Evolutionary conservation across 2,329 filamentous ascomycete species (phyloP).

Genomic region (Chaetomiaceae sp.): DNA sequence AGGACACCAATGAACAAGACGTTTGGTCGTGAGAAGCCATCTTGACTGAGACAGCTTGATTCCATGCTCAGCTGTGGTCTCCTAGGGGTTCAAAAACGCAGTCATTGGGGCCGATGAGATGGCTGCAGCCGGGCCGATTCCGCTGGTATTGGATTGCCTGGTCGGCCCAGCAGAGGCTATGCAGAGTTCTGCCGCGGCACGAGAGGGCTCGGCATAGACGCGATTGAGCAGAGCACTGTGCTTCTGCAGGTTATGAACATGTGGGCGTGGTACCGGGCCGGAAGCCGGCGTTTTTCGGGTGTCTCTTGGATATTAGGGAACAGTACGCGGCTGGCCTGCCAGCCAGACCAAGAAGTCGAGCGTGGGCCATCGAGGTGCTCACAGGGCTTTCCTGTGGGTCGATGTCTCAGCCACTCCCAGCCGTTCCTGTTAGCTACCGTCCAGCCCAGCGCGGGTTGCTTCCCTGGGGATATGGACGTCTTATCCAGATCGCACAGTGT

Average conservation of each 20-base stretch:
- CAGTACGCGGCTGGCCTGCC: not conserved
- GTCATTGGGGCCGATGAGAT: not conserved
- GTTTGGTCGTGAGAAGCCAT: not conserved
- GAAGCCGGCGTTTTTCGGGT: not conserved
- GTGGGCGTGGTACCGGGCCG: not conserved
- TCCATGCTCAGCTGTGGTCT: not conserved
- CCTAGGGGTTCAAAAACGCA: not conserved
- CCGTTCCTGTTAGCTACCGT: not conserved
- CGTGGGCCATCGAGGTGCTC: not conserved
- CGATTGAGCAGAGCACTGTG: not conserved
- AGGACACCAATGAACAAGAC: not conserved
- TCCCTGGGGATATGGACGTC: not conserved
- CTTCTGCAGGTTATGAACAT: not conserved
- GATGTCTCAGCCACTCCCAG: not conserved
- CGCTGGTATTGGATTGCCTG: not conserved
- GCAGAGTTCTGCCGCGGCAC: not conserved
- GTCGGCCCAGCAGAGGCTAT: not conserved
- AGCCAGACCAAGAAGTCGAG: too few species aligned
- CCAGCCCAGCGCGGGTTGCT: too few species aligned
- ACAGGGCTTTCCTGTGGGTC: not conserved
- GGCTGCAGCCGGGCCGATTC: conserved; percentile 5
- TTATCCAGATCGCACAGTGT: not conserved
- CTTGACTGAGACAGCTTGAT: not conserved
- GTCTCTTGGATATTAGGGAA: not conserved
- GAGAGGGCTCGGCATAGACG: not conserved